A percentile compares a stretch with the other conserved stretches of the same genome.
Conservation (phyloP, 495 filamentous ascomycete genomes). For the Neurospora tetraspora region DNA sequence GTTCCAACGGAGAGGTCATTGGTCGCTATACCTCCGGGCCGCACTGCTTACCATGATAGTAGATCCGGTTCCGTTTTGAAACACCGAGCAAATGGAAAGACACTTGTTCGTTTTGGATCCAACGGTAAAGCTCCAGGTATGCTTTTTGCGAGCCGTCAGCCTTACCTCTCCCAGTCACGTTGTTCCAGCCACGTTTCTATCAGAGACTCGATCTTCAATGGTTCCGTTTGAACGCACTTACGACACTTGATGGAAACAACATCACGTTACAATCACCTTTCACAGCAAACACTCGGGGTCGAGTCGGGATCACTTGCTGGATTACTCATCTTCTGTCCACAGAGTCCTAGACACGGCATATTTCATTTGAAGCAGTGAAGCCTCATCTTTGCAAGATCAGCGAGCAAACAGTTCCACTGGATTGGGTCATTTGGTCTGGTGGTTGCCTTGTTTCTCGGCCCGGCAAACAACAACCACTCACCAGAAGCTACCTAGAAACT, state of each 20-base stretch:
- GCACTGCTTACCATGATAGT: not conserved
- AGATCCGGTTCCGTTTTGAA: not conserved
- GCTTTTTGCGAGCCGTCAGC: not conserved
- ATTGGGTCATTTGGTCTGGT: not conserved
- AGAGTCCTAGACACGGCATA: not conserved
- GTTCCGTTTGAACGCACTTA: not conserved
- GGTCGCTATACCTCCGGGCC: not conserved
- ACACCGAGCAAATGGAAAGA: not conserved
- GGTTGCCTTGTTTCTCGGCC: not conserved
- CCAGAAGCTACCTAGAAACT: too few species aligned
- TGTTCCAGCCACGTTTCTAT: not conserved
- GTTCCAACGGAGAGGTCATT: not conserved
- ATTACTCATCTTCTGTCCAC: too few species aligned
- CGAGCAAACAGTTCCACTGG: not conserved
- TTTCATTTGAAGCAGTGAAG: not conserved
- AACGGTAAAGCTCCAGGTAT: not conserved
- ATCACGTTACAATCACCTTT: not conserved
- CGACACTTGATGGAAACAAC: not conserved
- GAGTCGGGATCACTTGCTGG: not conserved
- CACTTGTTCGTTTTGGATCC: not conserved
- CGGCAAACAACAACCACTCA: not conserved
- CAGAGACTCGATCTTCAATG: not conserved
- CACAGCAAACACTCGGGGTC: too few species aligned
- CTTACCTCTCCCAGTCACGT: not conserved
- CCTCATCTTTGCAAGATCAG: not conserved